A percentile compares a stretch with the other conserved stretches of the same genome.
phyloP scores from a whole-genome alignment of 2,329 filamentous ascomycete genomes.

The Fusarium sp. region DNA sequence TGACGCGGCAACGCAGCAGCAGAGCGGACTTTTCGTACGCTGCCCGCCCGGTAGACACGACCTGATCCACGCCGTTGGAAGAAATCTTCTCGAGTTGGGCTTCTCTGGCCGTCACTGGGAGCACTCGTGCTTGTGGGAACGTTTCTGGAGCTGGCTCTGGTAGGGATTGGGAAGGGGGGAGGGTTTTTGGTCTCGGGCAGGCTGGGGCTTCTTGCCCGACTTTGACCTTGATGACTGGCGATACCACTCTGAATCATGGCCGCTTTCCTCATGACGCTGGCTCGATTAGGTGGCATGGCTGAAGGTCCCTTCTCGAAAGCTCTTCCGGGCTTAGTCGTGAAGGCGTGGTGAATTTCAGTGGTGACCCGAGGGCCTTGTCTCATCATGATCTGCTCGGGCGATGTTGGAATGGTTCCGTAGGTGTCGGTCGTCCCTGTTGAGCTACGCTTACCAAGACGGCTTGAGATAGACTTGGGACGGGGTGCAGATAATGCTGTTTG shows the following conservation, averaged over 20 bases:
- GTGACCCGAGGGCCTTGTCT: slow-evolving; percentile 49
- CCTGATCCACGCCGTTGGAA: slow-evolving; percentile 66
- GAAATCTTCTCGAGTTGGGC: slow-evolving; percentile 74
- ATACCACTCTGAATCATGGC: slow-evolving; percentile 86
- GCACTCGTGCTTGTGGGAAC: slow-evolving; percentile 74
- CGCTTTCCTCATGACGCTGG: slow-evolving; percentile 78
- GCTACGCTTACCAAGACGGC: slow-evolving; percentile 57
- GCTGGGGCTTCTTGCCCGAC: slow-evolving; percentile 74
- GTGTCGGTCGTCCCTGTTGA: slow-evolving; percentile 50
- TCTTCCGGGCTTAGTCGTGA: slow-evolving; percentile 54
- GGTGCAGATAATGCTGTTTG: slow-evolving; percentile 75
- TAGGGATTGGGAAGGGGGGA: slow-evolving; percentile 93
- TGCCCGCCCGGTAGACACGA: slow-evolving; percentile 67
- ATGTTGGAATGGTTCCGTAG: slow-evolving; percentile 54
- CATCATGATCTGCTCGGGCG: slow-evolving; percentile 58
- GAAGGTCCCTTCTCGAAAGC: slow-evolving; percentile 56
- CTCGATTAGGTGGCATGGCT: slow-evolving; percentile 57
- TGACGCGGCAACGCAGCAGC: slow-evolving; percentile 77
- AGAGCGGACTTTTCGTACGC: slow-evolving; percentile 86
- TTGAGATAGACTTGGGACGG: slow-evolving; percentile 60
- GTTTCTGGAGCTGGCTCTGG: slow-evolving; percentile 86
- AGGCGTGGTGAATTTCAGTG: slow-evolving; percentile 62
- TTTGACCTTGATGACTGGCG: slow-evolving; percentile 72
- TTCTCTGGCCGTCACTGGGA: slow-evolving; percentile 78
- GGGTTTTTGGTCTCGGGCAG: slow-evolving; percentile 72